Evolutionary conservation across 306 rosid genomes (phyloP).

Genomic region (Begonia masoniana): DNA sequence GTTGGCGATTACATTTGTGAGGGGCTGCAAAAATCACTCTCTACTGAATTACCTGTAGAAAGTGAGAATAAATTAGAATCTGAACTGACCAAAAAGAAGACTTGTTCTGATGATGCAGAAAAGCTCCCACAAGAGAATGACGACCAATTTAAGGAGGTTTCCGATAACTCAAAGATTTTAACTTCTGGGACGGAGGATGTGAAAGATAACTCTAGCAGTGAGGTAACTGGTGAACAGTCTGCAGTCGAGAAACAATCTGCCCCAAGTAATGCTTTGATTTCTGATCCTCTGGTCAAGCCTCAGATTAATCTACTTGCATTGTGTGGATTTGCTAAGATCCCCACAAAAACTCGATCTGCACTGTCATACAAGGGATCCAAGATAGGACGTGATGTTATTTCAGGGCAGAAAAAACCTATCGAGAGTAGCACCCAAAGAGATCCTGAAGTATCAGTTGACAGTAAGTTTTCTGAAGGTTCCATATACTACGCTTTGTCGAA

Average conservation of each 20-base stretch:
- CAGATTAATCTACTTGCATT: slow-evolving; percentile 45
- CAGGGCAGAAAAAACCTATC: slow-evolving; percentile 17
- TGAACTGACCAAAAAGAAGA: slow-evolving; percentile 22
- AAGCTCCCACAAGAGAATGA: slow-evolving; percentile 17
- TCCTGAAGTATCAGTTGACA: slow-evolving; percentile 22
- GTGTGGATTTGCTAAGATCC: slow-evolving; percentile 64
- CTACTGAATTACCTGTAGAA: slow-evolving; percentile 18
- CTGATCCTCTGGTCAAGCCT: slow-evolving; percentile 20
- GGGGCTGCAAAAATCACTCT: slow-evolving; percentile 18
- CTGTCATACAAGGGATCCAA: slow-evolving; percentile 33
- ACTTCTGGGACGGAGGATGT: slow-evolving; percentile 27
- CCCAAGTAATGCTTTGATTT: slow-evolving; percentile 25
- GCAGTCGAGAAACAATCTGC: slow-evolving; percentile 24
- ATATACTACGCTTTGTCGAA: slow-evolving; percentile 23
- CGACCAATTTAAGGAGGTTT: slow-evolving; percentile 16
- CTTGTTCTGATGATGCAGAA: slow-evolving; percentile 25
- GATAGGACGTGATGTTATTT: slow-evolving; percentile 21
- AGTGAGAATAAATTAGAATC: slow-evolving; percentile 33
- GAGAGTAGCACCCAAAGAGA: slow-evolving; percentile 17
- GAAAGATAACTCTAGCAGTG: slow-evolving; percentile 20
- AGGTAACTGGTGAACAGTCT: slow-evolving; percentile 32
- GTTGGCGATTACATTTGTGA: slow-evolving; percentile 13
- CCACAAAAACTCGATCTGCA: slow-evolving; percentile 69
- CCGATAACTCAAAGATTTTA: slow-evolving; percentile 21
- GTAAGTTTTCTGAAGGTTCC: slow-evolving; percentile 24